phyloP scores from a whole-genome alignment of 2,329 filamentous ascomycete species.

The Colletotrichum melonis region DNA sequence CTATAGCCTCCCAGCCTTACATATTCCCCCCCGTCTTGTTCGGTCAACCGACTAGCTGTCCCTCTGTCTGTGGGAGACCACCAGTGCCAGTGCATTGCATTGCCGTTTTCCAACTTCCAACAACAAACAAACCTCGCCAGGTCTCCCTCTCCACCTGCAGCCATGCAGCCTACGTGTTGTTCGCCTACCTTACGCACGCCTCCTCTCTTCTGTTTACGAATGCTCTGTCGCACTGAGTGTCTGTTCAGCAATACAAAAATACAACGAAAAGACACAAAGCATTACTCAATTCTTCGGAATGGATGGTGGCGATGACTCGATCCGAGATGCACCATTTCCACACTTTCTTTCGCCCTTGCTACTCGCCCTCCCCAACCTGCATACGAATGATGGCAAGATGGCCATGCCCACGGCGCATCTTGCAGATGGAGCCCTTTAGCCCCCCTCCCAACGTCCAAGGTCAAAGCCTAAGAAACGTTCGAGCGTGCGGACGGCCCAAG shows the following conservation, averaged over 20 bases:
- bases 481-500: slow-evolving; percentile 28
- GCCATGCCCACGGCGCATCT: slow-evolving; percentile 18
- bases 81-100: neutral
- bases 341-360: slow-evolving; percentile 11
- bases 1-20: neutral
- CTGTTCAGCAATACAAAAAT: neutral
- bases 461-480: slow-evolving; percentile 31
- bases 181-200: neutral
- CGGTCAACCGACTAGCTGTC: neutral
- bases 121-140: slow-evolving; percentile 1
- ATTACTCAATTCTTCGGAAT: neutral
- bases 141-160: neutral
- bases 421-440: slow-evolving; percentile 18
- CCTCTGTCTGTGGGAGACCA: neutral
- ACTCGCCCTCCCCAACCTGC: slow-evolving; percentile 20
- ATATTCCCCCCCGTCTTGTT: neutral
- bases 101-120: neutral
- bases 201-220: too few species aligned
- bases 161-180: neutral
- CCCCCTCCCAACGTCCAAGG: slow-evolving; percentile 1
- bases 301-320: slow-evolving; percentile 12
- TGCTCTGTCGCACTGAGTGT: neutral
- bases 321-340: slow-evolving; percentile 1
- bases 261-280: neutral
- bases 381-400: slow-evolving; percentile 21